These are phyloP conservation scores for Rhynchospora tenuis DNA, from an alignment of 176 grass and related monocot species.

Conservation along the genomic window DNA sequence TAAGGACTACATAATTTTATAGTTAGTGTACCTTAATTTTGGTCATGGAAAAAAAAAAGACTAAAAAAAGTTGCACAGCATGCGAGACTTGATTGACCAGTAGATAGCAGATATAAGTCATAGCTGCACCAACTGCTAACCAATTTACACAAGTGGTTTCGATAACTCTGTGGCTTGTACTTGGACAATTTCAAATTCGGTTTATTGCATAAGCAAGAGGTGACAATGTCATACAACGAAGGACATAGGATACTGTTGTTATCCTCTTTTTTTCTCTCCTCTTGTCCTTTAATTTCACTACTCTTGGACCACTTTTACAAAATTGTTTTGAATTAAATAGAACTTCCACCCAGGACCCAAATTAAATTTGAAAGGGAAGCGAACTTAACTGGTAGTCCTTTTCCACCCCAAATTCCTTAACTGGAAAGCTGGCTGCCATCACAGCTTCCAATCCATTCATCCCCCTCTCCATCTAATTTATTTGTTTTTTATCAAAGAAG, in stretches of 20 bases:
- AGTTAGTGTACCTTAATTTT: not conserved
- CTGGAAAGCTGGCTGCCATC: constrained; percentile 55
- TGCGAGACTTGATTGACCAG: not conserved
- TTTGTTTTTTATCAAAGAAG: too few species aligned
- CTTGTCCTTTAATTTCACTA: not conserved
- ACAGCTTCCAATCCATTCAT: constrained; percentile 35
- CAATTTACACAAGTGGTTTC: not conserved
- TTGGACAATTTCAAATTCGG: too few species aligned
- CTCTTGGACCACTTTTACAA: not conserved
- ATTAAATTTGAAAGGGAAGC: constrained; percentile 30
- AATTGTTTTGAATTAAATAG: not conserved
- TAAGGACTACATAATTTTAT: not conserved
- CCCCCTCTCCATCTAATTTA: too few species aligned
- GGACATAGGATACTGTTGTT: not conserved
- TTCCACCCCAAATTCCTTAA: constrained; percentile 40
- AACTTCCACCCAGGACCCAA: constrained; percentile 3
- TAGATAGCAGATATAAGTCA: not conserved
- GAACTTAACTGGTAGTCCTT: not conserved
- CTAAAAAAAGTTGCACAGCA: not conserved
- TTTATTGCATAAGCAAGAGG: not conserved
- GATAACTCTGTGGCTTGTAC: too few species aligned
- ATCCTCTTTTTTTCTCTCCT: not conserved
- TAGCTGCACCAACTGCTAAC: not conserved
- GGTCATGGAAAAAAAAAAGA: not conserved
- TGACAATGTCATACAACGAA: not conserved